Evolutionary conservation across 202 grass and related monocot species (phyloP).

Genomic region (Digitaria exilis): DNA sequence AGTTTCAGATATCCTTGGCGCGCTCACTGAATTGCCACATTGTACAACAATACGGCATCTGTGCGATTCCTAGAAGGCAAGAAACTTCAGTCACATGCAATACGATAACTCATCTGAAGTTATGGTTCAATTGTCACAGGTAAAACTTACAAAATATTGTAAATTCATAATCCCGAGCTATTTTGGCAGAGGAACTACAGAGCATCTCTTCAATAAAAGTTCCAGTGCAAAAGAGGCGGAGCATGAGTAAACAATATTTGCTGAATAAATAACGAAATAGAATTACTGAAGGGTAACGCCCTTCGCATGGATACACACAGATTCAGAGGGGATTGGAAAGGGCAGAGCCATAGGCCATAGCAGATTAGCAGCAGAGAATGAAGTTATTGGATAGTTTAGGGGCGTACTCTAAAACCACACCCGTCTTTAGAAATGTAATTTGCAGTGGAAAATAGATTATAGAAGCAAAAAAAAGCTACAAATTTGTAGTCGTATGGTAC

Average conservation of each 20-base stretch:
- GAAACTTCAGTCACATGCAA: background rate
- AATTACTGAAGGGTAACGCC: background rate
- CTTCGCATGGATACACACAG: background rate
- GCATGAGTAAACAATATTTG: too few species aligned
- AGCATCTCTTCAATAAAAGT: too few species aligned
- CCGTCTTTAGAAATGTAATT: background rate
- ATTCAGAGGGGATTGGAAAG: background rate
- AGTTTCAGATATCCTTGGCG: conserved; percentile 1
- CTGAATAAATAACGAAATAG: too few species aligned
- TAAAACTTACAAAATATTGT: background rate
- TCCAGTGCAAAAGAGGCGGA: too few species aligned
- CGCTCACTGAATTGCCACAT: conserved; percentile 18
- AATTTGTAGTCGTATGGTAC: too few species aligned
- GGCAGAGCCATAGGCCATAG: too few species aligned
- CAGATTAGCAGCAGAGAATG: background rate
- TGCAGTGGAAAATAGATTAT: background rate
- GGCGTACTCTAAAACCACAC: background rate
- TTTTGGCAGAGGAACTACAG: background rate
- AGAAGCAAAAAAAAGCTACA: background rate
- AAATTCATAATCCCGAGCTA: background rate
- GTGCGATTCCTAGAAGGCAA: conserved; percentile 41
- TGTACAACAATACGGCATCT: background rate
- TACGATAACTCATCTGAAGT: background rate
- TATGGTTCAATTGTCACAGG: background rate
- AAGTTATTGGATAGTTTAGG: background rate